These are phyloP conservation scores for Dactylorhiza incarnata DNA, from an alignment of 106 monocot species.

Conservation along the genomic window DNA sequence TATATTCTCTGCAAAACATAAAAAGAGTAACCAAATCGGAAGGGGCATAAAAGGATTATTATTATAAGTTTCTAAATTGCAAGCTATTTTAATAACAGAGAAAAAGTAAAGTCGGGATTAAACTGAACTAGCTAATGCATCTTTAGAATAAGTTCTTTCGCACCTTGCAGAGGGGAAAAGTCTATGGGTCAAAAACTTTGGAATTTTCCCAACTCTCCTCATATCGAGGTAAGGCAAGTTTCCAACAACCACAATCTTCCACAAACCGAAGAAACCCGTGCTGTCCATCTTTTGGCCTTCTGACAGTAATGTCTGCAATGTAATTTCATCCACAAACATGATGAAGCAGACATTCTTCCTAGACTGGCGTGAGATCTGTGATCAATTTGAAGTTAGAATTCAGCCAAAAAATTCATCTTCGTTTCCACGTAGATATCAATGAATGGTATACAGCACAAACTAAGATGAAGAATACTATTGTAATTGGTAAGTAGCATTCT, in stretches of 20 bases:
- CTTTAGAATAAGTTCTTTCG: constrained; percentile 1
- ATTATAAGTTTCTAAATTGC: background rate
- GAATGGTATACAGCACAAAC: background rate
- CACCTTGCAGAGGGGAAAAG: constrained; percentile 92
- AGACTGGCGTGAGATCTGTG: constrained; percentile 73
- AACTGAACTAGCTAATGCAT: background rate
- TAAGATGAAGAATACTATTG: background rate
- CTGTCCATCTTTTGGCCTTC: constrained; percentile 72
- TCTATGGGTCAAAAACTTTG: constrained; percentile 75
- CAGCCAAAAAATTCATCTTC: background rate
- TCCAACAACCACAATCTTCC: constrained; percentile 75
- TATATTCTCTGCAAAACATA: too few species aligned
- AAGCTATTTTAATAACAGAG: background rate
- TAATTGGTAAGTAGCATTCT: constrained; percentile 25
- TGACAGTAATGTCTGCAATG: constrained; percentile 57
- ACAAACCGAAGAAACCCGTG: constrained; percentile 68
- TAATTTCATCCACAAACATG: constrained; percentile 85
- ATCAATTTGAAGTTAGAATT: constrained; percentile 6
- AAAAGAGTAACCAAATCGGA: too few species aligned
- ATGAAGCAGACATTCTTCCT: constrained; percentile 86
- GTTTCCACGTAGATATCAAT: background rate
- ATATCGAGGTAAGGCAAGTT: constrained; percentile 75
- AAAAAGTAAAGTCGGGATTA: background rate
- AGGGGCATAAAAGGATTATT: too few species aligned
- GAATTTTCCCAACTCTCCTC: constrained; percentile 91